Evolutionary conservation across 2,329 filamentous ascomycete species (phyloP).

Genomic region (Chaetomiaceae sp.): DNA sequence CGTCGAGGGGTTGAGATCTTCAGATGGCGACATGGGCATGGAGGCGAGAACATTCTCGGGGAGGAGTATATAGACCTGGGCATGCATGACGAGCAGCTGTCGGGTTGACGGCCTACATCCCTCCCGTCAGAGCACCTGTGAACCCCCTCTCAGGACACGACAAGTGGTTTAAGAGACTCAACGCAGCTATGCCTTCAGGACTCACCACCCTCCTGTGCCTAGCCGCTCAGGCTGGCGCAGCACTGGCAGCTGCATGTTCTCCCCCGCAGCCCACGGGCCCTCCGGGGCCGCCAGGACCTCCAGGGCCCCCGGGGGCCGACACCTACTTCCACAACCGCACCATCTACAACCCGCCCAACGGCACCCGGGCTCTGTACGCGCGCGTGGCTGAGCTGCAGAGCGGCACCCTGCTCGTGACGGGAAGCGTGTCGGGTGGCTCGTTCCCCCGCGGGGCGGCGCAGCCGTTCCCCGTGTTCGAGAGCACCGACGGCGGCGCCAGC

Average conservation of each 20-base stretch:
- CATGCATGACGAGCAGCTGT: no score
- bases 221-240: background rate
- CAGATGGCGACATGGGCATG: no score
- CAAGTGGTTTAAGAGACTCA: no score
- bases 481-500: constrained; percentile 45
- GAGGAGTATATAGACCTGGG: no score
- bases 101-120: no score
- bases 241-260: background rate
- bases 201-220: background rate
- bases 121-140: no score
- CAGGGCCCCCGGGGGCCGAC: background rate
- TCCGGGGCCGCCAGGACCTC: background rate
- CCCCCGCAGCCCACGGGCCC: constrained; percentile 2
- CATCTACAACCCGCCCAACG: constrained; percentile 17
- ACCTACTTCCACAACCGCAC: constrained; percentile 14
- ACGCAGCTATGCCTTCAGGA: background rate
- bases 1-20: no score
- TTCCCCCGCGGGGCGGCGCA: background rate
- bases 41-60: no score
- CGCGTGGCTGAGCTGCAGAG: constrained; percentile 20
- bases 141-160: no score
- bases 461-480: constrained; percentile 47
- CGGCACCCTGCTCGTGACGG: constrained; percentile 22
- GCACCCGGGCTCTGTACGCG: constrained; percentile 15
- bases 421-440: constrained; percentile 8